Conservation (phyloP, 2,329 filamentous ascomycete species). For the Claviceps pazoutovae region DNA sequence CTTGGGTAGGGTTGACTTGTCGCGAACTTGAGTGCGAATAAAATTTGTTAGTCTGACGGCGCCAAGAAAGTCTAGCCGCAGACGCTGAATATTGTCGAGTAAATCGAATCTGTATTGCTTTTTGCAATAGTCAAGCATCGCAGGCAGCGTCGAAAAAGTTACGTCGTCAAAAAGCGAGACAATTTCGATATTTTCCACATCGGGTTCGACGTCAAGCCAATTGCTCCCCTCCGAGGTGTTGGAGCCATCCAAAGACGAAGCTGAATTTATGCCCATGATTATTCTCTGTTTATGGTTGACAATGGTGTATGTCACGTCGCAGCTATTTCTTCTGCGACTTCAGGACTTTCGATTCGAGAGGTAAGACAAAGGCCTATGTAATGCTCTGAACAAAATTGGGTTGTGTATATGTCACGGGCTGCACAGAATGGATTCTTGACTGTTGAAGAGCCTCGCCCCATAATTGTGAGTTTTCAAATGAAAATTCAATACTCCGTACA, state of each 20-base stretch:
- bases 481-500: no score
- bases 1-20: slow-evolving; percentile 33
- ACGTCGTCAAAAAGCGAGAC: slow-evolving; percentile 55
- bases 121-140: slow-evolving; percentile 57
- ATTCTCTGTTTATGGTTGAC: neutral
- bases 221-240: slow-evolving; percentile 29
- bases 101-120: slow-evolving; percentile 55
- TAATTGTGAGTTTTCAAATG: no score
- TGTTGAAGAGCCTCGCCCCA: no score
- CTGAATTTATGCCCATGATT: neutral
- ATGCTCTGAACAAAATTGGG: no score
- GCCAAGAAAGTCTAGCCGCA: slow-evolving; percentile 57
- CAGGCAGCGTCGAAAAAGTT: slow-evolving; percentile 47
- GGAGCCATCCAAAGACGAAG: slow-evolving; percentile 14
- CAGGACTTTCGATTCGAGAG: no score
- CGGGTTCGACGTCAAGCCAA: slow-evolving; percentile 43
- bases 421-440: no score
- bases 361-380: no score
- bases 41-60: slow-evolving; percentile 66
- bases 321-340: no score
- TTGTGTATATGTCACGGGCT: no score
- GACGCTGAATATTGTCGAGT: slow-evolving; percentile 38
- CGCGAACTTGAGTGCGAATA: slow-evolving; percentile 33
- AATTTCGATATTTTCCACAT: slow-evolving; percentile 47
- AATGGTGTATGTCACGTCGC: no score